Evolutionary conservation across 495 filamentous ascomycete species (phyloP), one percentile per base, ranked within the genome.

Genomic region (Aspergillus bridgeri): DNA sequence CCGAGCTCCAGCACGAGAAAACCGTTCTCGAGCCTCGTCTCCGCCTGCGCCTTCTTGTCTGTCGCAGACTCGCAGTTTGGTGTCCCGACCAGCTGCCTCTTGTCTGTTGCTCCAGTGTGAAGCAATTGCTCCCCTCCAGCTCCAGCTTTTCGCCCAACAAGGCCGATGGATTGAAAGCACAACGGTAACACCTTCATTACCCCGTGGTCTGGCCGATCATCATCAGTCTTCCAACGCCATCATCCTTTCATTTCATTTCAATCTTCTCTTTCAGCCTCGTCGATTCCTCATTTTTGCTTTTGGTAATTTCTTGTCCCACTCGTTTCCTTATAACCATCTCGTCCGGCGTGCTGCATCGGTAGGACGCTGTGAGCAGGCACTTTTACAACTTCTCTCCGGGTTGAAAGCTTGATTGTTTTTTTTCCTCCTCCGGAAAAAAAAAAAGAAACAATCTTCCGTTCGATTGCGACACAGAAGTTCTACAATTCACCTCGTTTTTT

Each of bases 291-390:
- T 50, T 54, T 29, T 54, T 51, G 23, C 17, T 25, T 53, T 53
- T 56, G 50, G 51, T 61, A 49, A 49, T 54, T 60, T 53, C 56
- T 57, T 60, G 57, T 48, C 53, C 42, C 60, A 56, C 51, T 50
- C 53, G 61, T 58, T 43, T 50, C 58, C 54, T 64, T 61, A 59
- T 48, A 61, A 42, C 59, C 53, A 25, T 62, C 58, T 65, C 64
- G 58, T 62, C 67, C 71, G 65, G 73, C 68, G 70, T 69, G 70
- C 72, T 71, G 72, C 72, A 56, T 60, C 55, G 66, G 71, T 61
- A 65, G 74, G 71, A 74, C 69, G 68, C 68, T 71, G 72, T 74
- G 71, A 75, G 71, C 74, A 74, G 74, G 71, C 63, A 49, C 51
- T 68, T 74, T 70, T 56, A 51, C 58, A 65, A 69, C 44, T 8